These are phyloP conservation scores for Monosporozyma aquatica DNA, from an alignment of 805 yeast genomes.

Conservation along the genomic window DNA sequence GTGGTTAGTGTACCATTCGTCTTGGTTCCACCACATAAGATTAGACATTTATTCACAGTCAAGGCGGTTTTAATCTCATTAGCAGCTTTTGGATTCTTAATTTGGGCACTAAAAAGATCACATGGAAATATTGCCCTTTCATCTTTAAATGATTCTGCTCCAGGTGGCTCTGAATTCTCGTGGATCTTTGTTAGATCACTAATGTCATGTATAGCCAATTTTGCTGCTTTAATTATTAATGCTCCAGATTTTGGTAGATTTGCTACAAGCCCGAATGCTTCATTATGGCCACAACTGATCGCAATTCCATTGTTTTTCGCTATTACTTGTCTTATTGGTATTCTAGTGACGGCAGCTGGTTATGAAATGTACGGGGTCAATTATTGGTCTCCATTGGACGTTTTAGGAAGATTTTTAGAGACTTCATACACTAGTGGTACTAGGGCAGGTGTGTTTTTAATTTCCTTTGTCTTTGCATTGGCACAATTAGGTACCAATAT, in stretches of 20 bases:
- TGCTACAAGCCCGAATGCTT: conserved; percentile 42
- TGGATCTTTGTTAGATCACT: conserved; percentile 59
- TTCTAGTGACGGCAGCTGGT: conserved; percentile 66
- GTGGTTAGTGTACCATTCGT: conserved; percentile 67
- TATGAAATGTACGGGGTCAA: conserved; percentile 34
- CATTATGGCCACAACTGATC: conserved; percentile 43
- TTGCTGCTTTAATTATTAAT: conserved; percentile 69
- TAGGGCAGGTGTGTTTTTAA: conserved; percentile 64
- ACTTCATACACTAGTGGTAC: conserved; percentile 38
- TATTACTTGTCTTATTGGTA: conserved; percentile 69
- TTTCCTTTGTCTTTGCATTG: conserved; percentile 52
- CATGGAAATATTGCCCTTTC: conserved; percentile 42
- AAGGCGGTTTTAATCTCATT: conserved; percentile 73
- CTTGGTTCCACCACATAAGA: conserved; percentile 74
- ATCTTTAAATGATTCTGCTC: conserved; percentile 14
- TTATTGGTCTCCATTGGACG: conserved; percentile 46
- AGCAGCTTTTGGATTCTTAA: conserved; percentile 74
- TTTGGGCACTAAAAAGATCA: conserved; percentile 79
- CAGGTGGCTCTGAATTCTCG: conserved; percentile 47
- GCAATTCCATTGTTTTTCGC: conserved; percentile 67
- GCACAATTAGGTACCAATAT: conserved; percentile 76
- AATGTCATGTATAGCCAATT: conserved; percentile 71
- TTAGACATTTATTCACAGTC: conserved; percentile 75
- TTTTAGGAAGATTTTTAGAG: conserved; percentile 39
- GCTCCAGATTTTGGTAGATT: conserved; percentile 81